Evolutionary conservation across 73 alveolate genomes (phyloP).

Genomic region (Paramecium bursaria): DNA sequence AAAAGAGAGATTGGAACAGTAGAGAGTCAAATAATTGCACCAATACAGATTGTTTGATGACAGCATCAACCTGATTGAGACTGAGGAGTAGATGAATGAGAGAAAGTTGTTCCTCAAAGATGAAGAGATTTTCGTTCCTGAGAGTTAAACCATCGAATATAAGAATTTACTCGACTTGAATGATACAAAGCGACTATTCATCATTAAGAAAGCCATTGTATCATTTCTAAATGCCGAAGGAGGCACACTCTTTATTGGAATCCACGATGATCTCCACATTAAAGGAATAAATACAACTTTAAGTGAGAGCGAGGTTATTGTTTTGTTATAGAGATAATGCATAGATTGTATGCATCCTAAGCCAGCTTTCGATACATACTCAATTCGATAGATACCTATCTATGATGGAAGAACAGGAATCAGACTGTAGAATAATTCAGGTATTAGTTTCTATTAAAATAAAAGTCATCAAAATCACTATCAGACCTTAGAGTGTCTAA

Average conservation of each 20-base stretch:
- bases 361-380: not conserved
- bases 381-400: not conserved
- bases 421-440: not conserved
- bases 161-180: not conserved
- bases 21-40: no score
- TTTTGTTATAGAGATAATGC: not conserved
- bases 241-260: conserved; percentile 40
- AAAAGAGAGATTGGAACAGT: no score
- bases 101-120: conserved; percentile 1
- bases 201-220: conserved; percentile 7
- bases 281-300: conserved; percentile 10
- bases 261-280: not conserved
- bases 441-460: not conserved
- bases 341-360: conserved; percentile 9
- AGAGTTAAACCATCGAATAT: conserved; percentile 31
- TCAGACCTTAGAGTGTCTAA: not conserved
- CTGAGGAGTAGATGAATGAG: no score
- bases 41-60: no score
- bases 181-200: not conserved
- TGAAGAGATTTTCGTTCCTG: not conserved
- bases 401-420: no score
- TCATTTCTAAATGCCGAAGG: conserved; percentile 28
- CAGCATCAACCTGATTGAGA: no score
- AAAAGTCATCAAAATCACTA: no score
- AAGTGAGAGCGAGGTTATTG: not conserved